Base-by-base conservation (phyloP, 352 stramenopile species). In the Pythium insidiosum region DNA sequence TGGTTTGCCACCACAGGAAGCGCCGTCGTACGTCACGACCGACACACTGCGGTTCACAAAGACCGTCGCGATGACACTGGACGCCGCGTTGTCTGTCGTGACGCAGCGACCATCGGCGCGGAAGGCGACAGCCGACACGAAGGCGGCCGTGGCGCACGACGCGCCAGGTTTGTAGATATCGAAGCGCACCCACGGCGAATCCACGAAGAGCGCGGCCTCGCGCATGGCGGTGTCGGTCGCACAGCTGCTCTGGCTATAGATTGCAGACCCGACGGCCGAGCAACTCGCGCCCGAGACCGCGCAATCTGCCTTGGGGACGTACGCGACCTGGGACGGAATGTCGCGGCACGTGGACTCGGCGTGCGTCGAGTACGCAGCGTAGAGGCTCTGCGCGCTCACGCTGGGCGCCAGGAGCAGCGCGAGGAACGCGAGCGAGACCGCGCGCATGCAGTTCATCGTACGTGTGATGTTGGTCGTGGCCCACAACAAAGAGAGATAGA, bases 21-120 rank as follows among this genome's bases (percentile, higher is more conserved):
- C 44, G 12, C 59, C 64, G 18, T 41, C 47, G 36, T 62, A 74
- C 5, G 56, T 75, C 33, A 36, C 21, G 33, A 81, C 47, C 15
- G 58, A 47, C 2, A 48, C 65, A 5, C 62, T 70, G 26, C 53
- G 57, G 50, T 75, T 50, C 6, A 38, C 21, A 18, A 35, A 39
- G 11, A 75, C 31, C 12, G 39, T 60, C 1, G 65, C 68, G 9
- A 51, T 54, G 26, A 81, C 38, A 22, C 60, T 77, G 18, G 66
- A 75, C 3, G 38, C 38, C n/a, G 56, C 55, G 30, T 71, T 71
- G 42, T 77, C 63, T 1, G 57, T 59, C 12, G 50, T 43, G n/a
- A 77, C 43, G 31, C 66, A 81, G 23, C 55, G 70, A 1, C 50
- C 57, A 22, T 77, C 66, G 3, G 63, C 66, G 5, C 67, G 36